Conservation (phyloP, 192 early-diverging fungal species). For the Dispira parvispora region DNA sequence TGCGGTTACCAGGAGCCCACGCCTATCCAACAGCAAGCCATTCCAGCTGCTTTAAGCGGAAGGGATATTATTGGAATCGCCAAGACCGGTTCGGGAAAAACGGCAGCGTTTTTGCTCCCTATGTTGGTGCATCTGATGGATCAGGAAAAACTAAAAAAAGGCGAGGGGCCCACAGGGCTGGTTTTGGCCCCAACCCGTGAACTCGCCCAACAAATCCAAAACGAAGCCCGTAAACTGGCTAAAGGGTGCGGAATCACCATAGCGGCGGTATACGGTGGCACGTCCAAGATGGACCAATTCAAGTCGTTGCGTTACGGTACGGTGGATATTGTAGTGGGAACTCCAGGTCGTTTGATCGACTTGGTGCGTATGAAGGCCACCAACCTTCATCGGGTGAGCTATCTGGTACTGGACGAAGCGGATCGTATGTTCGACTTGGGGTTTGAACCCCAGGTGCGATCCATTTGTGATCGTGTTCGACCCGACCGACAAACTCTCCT, state of each 20-base stretch:
- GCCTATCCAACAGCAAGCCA: slow-evolving; percentile 66
- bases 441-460: slow-evolving; percentile 97
- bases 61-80: slow-evolving; percentile 75
- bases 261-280: slow-evolving; percentile 91
- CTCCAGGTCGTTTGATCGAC: slow-evolving; percentile 95
- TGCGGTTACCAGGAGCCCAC: slow-evolving; percentile 35
- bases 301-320: slow-evolving; percentile 57
- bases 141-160: slow-evolving; percentile 49
- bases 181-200: slow-evolving; percentile 96
- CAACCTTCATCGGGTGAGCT: slow-evolving; percentile 69
- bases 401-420: slow-evolving; percentile 98
- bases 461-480: slow-evolving; percentile 86
- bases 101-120: slow-evolving; percentile 65
- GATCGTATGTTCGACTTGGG: slow-evolving; percentile 97
- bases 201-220: slow-evolving; percentile 93
- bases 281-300: slow-evolving; percentile 84
- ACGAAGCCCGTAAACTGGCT: slow-evolving; percentile 80
- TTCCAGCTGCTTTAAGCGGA: slow-evolving; percentile 56
- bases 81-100: slow-evolving; percentile 77
- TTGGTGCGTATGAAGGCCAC: slow-evolving; percentile 89
- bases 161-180: slow-evolving; percentile 74
- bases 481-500: slow-evolving; percentile 86
- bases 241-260: slow-evolving; percentile 86
- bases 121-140: slow-evolving; percentile 80
- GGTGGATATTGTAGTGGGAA: slow-evolving; percentile 89